Evolutionary conservation across 441 rosid species (phyloP).

Genomic region (Heliophila coronopifolia): DNA sequence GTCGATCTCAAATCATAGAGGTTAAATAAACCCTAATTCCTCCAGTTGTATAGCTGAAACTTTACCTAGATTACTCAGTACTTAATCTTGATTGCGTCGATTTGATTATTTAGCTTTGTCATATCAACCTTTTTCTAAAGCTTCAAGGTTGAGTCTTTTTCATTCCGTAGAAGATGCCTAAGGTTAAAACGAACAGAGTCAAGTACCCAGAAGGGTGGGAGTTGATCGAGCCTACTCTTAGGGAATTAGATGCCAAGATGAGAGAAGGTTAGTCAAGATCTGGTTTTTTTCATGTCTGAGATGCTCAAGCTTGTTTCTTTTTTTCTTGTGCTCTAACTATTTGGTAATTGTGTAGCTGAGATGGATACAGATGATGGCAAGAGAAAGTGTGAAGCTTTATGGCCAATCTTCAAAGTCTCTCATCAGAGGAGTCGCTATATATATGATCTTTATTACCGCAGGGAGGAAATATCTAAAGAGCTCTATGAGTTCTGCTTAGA

Average conservation of each 20-base stretch:
- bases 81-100: too few species aligned
- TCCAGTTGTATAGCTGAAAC: too few species aligned
- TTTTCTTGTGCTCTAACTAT: neutral
- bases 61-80: too few species aligned
- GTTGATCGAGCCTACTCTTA: slow-evolving; percentile 71
- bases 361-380: slow-evolving; percentile 67
- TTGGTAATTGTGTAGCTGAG: slow-evolving; percentile 61
- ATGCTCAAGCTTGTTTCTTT: neutral
- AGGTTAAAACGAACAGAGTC: slow-evolving; percentile 65
- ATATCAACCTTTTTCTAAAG: too few species aligned
- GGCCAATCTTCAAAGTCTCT: slow-evolving; percentile 72
- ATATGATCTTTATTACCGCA: slow-evolving; percentile 49
- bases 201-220: slow-evolving; percentile 81
- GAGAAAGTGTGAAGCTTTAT: slow-evolving; percentile 65
- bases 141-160: too few species aligned
- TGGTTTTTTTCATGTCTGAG: neutral
- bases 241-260: slow-evolving; percentile 66
- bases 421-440: slow-evolving; percentile 73
- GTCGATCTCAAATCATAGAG: too few species aligned
- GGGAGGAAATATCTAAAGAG: slow-evolving; percentile 65
- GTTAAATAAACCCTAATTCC: too few species aligned
- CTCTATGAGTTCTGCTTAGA: slow-evolving; percentile 70
- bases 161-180: slow-evolving; percentile 56
- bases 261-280: slow-evolving; percentile 50
- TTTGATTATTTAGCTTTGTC: too few species aligned